phyloP scores from a whole-genome alignment of 352 stramenopile genomes.

The Poterioochromonas sp. region DNA sequence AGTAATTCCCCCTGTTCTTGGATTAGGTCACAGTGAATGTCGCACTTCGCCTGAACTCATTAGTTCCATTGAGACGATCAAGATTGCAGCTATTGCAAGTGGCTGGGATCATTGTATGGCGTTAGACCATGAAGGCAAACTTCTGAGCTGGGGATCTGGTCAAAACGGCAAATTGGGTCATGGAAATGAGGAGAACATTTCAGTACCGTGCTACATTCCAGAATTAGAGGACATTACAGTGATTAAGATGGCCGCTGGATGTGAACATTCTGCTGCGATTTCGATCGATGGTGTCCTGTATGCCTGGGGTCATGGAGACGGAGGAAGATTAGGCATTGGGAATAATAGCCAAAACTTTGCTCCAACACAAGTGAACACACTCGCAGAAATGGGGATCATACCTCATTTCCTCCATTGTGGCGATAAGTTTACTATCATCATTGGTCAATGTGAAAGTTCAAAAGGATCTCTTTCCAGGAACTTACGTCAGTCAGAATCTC shows the following conservation, averaged over 20 bases:
- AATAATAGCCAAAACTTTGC: neutral
- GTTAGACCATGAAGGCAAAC: conserved; percentile 34
- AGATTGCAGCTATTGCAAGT: conserved; percentile 40
- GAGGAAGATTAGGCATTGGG: conserved; percentile 32
- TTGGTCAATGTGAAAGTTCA: too few species aligned
- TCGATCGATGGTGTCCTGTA: conserved; percentile 36
- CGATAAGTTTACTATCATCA: conserved; percentile 24
- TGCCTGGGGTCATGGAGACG: conserved; percentile 38
- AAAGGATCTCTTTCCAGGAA: too few species aligned
- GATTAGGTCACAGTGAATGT: conserved; percentile 41
- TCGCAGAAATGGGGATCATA: neutral
- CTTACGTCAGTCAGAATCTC: too few species aligned
- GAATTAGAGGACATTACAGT: conserved; percentile 29
- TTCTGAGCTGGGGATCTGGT: conserved; percentile 45
- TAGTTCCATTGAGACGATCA: conserved; percentile 26
- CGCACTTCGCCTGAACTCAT: conserved; percentile 33
- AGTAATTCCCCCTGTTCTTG: conserved; percentile 42
- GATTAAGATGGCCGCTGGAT: conserved; percentile 20
- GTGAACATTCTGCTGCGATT: conserved; percentile 35
- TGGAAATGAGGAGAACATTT: conserved; percentile 42
- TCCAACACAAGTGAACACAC: neutral
- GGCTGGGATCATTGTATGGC: conserved; percentile 47
- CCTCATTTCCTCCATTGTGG: neutral
- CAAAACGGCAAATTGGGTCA: conserved; percentile 45
- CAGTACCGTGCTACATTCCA: conserved; percentile 35